Conservation (phyloP, 2,329 filamentous ascomycete species). For the Blumeriella jaapii region DNA sequence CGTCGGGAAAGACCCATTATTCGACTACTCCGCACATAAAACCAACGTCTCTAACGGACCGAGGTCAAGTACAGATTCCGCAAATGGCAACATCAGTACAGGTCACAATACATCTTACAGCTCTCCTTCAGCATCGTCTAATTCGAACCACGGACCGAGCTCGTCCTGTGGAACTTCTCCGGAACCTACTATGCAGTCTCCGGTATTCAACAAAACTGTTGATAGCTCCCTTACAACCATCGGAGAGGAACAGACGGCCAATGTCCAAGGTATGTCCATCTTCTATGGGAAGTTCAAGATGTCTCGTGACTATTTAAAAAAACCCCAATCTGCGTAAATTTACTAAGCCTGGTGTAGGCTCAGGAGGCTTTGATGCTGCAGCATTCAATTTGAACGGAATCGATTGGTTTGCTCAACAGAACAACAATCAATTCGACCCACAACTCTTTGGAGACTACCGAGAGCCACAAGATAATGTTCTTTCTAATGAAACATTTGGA, state of each 20-base stretch:
- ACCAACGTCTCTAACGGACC: slow-evolving; percentile 34
- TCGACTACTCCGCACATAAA: slow-evolving; percentile 32
- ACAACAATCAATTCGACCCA: slow-evolving; percentile 79
- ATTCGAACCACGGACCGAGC: slow-evolving; percentile 46
- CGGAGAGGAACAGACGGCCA: slow-evolving; percentile 44
- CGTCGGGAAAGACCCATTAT: slow-evolving; percentile 31
- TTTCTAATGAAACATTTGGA: slow-evolving; percentile 47
- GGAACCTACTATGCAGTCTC: slow-evolving; percentile 63
- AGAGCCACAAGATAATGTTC: slow-evolving; percentile 73
- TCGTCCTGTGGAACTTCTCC: slow-evolving; percentile 69
- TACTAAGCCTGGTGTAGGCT: slow-evolving; percentile 20
- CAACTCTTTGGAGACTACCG: slow-evolving; percentile 87
- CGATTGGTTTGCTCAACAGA: slow-evolving; percentile 69
- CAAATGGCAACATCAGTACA: slow-evolving; percentile 21
- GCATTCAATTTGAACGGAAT: slow-evolving; percentile 43
- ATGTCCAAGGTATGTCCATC: slow-evolving; percentile 36
- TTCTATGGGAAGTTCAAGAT: slow-evolving; percentile 46
- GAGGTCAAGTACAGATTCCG: slow-evolving; percentile 28
- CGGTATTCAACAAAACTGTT: slow-evolving; percentile 44
- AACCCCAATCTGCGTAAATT: slow-evolving; percentile 40
- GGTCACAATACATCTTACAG: slow-evolving; percentile 45
- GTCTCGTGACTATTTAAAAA: slow-evolving; percentile 40
- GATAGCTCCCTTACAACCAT: slow-evolving; percentile 52
- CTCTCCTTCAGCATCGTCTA: slow-evolving; percentile 52
- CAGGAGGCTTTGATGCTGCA: slow-evolving; percentile 22